Conservation (phyloP, 768 basidiomycete species). For the Phylloporus rhodoxanthus region DNA sequence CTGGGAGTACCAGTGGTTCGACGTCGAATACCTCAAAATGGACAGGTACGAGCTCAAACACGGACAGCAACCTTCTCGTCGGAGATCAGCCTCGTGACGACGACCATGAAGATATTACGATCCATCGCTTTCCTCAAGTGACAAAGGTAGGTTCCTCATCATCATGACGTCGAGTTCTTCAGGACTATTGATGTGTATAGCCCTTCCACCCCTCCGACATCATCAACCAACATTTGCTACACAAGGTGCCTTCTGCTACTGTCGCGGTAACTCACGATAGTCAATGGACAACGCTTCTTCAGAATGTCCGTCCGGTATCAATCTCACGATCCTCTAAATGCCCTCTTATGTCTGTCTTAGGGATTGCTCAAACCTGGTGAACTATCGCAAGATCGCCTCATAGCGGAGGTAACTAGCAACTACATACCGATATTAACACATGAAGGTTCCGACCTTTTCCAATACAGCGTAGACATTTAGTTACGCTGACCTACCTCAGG, state of each 20-base stretch:
- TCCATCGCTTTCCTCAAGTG: neutral
- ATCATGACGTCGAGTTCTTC: neutral
- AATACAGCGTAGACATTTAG: neutral
- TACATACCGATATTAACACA: neutral
- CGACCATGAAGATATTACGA: neutral
- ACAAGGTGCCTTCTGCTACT: slow-evolving; percentile 1
- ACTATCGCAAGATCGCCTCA: neutral
- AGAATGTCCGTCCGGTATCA: neutral
- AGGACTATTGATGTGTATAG: neutral
- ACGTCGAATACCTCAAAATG: too few relatives aligned
- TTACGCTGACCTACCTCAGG: neutral
- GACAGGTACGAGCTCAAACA: neutral
- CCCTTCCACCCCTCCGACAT: slow-evolving; percentile 12
- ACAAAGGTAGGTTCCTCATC: neutral
- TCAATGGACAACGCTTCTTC: slow-evolving; percentile 2
- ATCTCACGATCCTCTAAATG: neutral
- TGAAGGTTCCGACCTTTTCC: neutral
- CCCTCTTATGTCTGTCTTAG: neutral
- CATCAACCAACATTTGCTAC: slow-evolving; percentile 7
- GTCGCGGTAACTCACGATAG: slow-evolving; percentile 4
- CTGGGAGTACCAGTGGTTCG: neutral
- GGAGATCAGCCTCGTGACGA: neutral
- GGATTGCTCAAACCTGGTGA: neutral
- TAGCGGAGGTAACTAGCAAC: neutral
- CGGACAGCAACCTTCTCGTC: neutral